These are phyloP conservation scores for Aspergillus bertholletiae DNA, from an alignment of 495 filamentous ascomycete species.

Conservation along the genomic window DNA sequence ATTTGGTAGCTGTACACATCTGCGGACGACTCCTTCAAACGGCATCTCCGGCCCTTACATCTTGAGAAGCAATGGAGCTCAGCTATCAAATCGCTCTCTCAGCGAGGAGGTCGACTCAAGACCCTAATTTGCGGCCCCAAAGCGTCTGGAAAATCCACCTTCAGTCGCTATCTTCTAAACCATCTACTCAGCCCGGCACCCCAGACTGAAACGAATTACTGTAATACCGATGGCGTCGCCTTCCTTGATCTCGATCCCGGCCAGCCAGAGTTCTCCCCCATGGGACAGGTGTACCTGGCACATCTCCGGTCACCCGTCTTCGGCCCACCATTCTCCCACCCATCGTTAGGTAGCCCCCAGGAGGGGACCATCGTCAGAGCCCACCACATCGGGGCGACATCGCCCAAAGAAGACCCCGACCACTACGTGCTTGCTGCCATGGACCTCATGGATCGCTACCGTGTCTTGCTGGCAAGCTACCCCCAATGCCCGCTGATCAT, in stretches of 20 bases:
- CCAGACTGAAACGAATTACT: constrained; percentile 29
- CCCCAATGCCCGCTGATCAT: constrained; percentile 63
- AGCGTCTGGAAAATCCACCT: constrained; percentile 82
- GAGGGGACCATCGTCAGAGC: constrained; percentile 51
- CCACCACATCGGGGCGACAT: constrained; percentile 70
- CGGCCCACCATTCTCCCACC: constrained; percentile 72
- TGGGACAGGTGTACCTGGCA: constrained; percentile 72
- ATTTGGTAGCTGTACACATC: constrained; percentile 39
- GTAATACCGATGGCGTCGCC: constrained; percentile 46
- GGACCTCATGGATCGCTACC: constrained; percentile 67
- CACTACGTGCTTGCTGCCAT: constrained; percentile 66
- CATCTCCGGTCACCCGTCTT: constrained; percentile 61
- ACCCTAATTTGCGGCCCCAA: constrained; percentile 75
- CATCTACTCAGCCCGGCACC: constrained; percentile 57
- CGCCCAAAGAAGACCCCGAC: constrained; percentile 64
- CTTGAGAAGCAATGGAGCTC: constrained; percentile 62
- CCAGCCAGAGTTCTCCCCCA: constrained; percentile 76
- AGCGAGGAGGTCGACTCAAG: constrained; percentile 31
- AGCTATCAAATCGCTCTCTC: constrained; percentile 39
- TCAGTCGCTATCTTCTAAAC: constrained; percentile 73
- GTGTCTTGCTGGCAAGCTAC: constrained; percentile 34
- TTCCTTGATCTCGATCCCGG: constrained; percentile 82
- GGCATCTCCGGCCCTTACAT: constrained; percentile 57
- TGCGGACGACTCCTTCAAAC: constrained; percentile 44
- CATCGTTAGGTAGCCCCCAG: constrained; percentile 34